A percentile compares a stretch with the other conserved stretches of the same genome.
These are phyloP conservation scores for Debaryomyces robertsiae DNA, from an alignment of 1,139 yeast genomes.

Conservation along the genomic window DNA sequence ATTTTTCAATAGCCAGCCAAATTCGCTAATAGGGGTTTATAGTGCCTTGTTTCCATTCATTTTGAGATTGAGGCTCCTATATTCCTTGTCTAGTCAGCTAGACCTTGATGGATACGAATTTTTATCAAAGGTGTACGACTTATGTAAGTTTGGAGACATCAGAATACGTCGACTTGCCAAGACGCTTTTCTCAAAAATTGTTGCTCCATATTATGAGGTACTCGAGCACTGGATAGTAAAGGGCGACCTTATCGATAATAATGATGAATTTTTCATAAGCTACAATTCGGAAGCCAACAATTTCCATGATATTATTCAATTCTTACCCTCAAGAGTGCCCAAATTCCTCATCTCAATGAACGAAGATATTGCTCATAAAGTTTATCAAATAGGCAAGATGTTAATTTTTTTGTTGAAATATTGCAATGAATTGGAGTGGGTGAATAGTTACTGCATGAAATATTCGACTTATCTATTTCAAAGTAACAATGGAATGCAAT, in stretches of 20 bases:
- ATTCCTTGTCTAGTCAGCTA: constrained; percentile 41
- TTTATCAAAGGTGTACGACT: constrained; percentile 53
- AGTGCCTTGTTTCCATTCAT: constrained; percentile 54
- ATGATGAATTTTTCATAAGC: constrained; percentile 71
- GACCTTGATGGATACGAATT: constrained; percentile 56
- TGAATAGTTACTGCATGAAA: constrained; percentile 41
- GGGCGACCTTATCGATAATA: constrained; percentile 62
- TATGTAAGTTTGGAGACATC: constrained; percentile 66
- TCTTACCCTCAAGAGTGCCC: constrained; percentile 54
- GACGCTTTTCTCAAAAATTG: constrained; percentile 49
- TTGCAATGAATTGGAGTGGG: constrained; percentile 52
- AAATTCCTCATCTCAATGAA: constrained; percentile 47
- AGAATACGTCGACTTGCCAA: constrained; percentile 46
- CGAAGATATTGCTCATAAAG: constrained; percentile 48
- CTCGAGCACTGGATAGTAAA: constrained; percentile 67
- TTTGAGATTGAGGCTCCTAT: constrained; percentile 57
- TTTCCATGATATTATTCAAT: constrained; percentile 40
- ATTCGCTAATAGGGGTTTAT: constrained; percentile 43
- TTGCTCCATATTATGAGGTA: constrained; percentile 64
- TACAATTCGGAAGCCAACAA: constrained; percentile 33
- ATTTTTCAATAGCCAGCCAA: constrained; percentile 37
- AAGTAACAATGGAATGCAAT: constrained; percentile 32
- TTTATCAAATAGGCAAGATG: constrained; percentile 78
- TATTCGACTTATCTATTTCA: constrained; percentile 33
- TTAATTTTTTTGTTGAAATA: constrained; percentile 65